Evolutionary conservation across 768 basidiomycete genomes (phyloP).

Genomic region (Lactarius deliciosus): DNA sequence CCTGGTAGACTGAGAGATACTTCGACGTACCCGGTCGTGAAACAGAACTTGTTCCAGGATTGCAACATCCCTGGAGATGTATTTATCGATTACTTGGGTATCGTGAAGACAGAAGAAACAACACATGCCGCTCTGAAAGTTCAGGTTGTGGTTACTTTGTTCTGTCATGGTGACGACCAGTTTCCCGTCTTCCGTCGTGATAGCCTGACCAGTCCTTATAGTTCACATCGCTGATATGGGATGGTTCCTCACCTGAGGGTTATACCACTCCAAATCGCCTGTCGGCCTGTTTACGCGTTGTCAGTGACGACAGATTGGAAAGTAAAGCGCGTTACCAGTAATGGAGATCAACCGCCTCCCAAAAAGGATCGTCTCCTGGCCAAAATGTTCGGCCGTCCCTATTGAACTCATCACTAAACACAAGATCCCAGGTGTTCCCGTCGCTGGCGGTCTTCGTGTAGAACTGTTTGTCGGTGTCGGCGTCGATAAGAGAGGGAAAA

Average conservation of each 20-base stretch:
- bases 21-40: slow-evolving; percentile 90
- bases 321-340: slow-evolving; percentile 57
- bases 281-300: slow-evolving; percentile 47
- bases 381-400: slow-evolving; percentile 69
- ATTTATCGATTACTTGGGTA: neutral
- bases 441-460: slow-evolving; percentile 65
- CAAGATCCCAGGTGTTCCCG: slow-evolving; percentile 75
- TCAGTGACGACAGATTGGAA: neutral
- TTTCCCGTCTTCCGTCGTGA: slow-evolving; percentile 75
- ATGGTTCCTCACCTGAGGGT: slow-evolving; percentile 52
- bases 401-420: slow-evolving; percentile 89
- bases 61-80: slow-evolving; percentile 52
- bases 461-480: slow-evolving; percentile 63
- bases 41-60: slow-evolving; percentile 94
- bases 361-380: slow-evolving; percentile 79
- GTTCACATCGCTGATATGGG: slow-evolving; percentile 7
- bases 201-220: slow-evolving; percentile 41
- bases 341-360: slow-evolving; percentile 85
- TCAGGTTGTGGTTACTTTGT: slow-evolving; percentile 69
- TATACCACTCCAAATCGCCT: slow-evolving; percentile 83
- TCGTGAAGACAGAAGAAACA: neutral
- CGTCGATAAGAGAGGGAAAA: slow-evolving; percentile 71
- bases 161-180: slow-evolving; percentile 80
- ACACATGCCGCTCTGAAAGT: slow-evolving; percentile 73
- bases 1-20: slow-evolving; percentile 77